Evolutionary conservation across 306 rosid species (phyloP).

Genomic region (Vigna trinervia): DNA sequence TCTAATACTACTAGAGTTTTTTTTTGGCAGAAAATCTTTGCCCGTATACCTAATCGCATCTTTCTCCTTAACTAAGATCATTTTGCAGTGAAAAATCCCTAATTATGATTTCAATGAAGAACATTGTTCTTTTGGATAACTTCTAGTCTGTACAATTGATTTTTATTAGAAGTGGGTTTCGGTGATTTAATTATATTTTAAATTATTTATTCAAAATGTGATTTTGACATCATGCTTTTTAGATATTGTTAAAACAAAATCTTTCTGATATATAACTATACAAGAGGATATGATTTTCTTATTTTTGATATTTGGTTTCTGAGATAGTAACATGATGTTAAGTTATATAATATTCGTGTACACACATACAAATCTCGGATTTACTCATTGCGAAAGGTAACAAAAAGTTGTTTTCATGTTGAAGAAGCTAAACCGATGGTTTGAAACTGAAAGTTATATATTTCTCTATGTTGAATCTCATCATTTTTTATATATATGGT

Average conservation of each 20-base stretch:
- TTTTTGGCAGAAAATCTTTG: background rate
- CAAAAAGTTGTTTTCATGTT: background rate
- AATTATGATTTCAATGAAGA: conserved; percentile 19
- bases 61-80: background rate
- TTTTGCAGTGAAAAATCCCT: background rate
- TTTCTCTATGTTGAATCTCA: background rate
- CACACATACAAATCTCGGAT: background rate
- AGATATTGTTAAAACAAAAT: background rate
- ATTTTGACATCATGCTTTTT: background rate
- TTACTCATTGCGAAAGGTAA: background rate
- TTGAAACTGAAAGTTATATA: background rate
- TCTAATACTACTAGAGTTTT: background rate
- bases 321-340: background rate
- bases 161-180: background rate
- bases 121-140: background rate
- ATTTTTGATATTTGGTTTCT: background rate
- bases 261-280: background rate
- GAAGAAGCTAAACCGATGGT: background rate
- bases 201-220: background rate
- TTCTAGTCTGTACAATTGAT: background rate
- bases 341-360: background rate
- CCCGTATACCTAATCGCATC: conserved; percentile 2
- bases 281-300: background rate
- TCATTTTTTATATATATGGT: background rate
- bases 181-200: background rate